Conservation (phyloP, 208 protist species). For the Wallacemonas rigidus region DNA sequence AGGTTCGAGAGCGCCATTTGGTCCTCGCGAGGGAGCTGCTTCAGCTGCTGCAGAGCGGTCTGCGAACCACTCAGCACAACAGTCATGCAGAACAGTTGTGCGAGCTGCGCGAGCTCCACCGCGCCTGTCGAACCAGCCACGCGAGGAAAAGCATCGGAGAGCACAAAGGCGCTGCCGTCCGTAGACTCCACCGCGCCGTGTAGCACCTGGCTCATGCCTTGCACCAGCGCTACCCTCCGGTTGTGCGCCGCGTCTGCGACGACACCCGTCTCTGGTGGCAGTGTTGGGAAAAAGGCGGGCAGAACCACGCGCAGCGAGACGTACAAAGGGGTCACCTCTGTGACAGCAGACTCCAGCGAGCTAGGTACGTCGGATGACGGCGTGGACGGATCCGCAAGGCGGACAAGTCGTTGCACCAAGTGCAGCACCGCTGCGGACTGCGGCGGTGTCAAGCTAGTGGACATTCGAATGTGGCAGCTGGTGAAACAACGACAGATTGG, state of each 20-base stretch:
- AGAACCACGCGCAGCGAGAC: neutral
- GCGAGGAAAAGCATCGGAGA: neutral
- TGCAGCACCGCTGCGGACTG: slow-evolving; percentile 7
- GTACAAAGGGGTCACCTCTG: neutral
- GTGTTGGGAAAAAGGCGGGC: neutral
- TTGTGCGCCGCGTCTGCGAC: too few species aligned
- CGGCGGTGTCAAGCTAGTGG: neutral
- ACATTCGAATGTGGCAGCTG: neutral
- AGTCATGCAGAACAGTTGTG: slow-evolving; percentile 48
- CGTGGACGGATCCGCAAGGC: neutral
- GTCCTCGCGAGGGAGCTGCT: slow-evolving; percentile 43
- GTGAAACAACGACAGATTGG: neutral
- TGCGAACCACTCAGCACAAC: slow-evolving; percentile 57
- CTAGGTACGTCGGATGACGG: neutral
- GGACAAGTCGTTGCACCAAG: slow-evolving; percentile 1
- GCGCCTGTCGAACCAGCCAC: too few species aligned
- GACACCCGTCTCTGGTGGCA: neutral
- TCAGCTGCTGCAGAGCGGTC: slow-evolving; percentile 37
- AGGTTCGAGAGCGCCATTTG: slow-evolving; percentile 64
- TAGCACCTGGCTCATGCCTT: neutral
- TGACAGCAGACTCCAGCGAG: slow-evolving; percentile 1
- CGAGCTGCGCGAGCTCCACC: slow-evolving; percentile 29
- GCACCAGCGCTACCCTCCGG: neutral
- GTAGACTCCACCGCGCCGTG: neutral
- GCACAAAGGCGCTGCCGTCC: slow-evolving; percentile 2